Conservation (phyloP, 2,329 filamentous ascomycete genomes). For the Cladophialophora bantiana region DNA sequence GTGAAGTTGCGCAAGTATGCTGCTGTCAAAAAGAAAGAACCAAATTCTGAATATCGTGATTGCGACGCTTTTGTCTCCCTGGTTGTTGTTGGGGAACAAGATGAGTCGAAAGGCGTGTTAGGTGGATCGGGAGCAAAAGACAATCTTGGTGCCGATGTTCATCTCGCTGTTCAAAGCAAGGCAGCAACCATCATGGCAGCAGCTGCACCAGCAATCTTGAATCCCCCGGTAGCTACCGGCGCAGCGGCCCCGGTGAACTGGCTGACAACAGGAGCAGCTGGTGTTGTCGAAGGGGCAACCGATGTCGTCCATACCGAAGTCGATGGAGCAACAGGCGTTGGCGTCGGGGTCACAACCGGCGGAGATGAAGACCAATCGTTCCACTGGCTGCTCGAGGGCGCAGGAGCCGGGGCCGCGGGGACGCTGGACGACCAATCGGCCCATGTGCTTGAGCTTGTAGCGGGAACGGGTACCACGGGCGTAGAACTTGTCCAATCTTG, state of each 20-base stretch:
- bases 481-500: slow-evolving; percentile 20
- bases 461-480: slow-evolving; percentile 15
- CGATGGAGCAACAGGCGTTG: slow-evolving; percentile 19
- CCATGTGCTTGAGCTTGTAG: slow-evolving; percentile 10
- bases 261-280: slow-evolving; percentile 27
- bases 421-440: slow-evolving; percentile 23
- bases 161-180: slow-evolving; percentile 22
- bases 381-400: slow-evolving; percentile 22
- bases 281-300: slow-evolving; percentile 23
- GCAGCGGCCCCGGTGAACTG: slow-evolving; percentile 35
- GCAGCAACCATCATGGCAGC: slow-evolving; percentile 33
- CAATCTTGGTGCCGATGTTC: not conserved
- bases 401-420: slow-evolving; percentile 7
- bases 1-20: slow-evolving; percentile 1
- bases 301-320: slow-evolving; percentile 14
- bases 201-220: slow-evolving; percentile 33
- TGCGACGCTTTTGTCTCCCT: not conserved
- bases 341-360: slow-evolving; percentile 11
- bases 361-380: slow-evolving; percentile 28
- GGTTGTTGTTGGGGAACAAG: slow-evolving; percentile 1
- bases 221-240: slow-evolving; percentile 22
- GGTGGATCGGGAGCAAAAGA: not conserved
- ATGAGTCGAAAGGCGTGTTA: slow-evolving; percentile 2
- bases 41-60: slow-evolving; percentile 17
- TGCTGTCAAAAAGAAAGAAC: not conserved